These are phyloP conservation scores for Tephrocybe sp. DNA, from an alignment of 768 basidiomycete genomes.

Conservation along the genomic window DNA sequence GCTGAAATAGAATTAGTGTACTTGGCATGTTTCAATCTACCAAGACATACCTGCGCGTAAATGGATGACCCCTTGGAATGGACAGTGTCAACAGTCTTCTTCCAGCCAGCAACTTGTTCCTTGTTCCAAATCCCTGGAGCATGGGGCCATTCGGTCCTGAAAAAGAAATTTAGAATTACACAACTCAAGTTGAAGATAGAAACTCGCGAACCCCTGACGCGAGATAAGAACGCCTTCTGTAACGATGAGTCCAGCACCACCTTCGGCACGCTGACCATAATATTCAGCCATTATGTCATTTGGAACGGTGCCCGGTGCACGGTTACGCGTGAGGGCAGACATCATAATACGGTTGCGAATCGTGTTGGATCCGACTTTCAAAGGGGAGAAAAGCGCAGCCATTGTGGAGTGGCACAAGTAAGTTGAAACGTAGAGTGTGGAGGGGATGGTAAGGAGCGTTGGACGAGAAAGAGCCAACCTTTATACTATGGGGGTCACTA, in stretches of 20 bases:
- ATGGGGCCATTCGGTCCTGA: constrained; percentile 40
- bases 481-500: no score
- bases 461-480: no score
- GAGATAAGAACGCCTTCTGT: constrained; percentile 36
- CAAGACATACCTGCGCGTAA: constrained; percentile 35
- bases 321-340: constrained; percentile 34
- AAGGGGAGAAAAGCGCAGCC: constrained; percentile 23
- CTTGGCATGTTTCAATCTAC: background rate
- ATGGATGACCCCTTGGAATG: constrained; percentile 42
- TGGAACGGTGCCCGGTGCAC: constrained; percentile 29
- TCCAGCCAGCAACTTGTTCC: constrained; percentile 43
- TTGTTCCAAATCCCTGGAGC: constrained; percentile 47
- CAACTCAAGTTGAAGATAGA: background rate
- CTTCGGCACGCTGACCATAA: constrained; percentile 34
- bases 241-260: constrained; percentile 33
- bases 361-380: constrained; percentile 28
- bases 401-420: background rate
- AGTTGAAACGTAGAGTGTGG: no score
- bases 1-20: constrained; percentile 9
- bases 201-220: constrained; percentile 35
- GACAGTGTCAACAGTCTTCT: constrained; percentile 42
- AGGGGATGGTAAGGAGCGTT: no score
- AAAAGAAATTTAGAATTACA: background rate
- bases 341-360: constrained; percentile 32
- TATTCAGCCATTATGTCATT: constrained; percentile 34